Evolutionary conservation across 768 basidiomycete species (phyloP).

Genomic region (Boletus vinaceobasis): DNA sequence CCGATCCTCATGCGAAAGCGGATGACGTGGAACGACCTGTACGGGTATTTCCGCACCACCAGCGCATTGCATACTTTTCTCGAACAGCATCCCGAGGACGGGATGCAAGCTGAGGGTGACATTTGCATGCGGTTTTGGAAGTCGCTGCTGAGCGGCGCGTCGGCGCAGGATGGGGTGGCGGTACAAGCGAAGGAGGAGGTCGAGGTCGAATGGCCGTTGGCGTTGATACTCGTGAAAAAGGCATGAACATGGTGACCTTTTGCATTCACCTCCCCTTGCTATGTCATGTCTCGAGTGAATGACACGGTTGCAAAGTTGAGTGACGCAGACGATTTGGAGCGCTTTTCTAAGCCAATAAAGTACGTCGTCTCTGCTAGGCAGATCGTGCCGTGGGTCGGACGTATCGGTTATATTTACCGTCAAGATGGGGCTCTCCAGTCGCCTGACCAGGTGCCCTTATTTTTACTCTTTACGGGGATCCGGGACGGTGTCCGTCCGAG

Average conservation of each 20-base stretch:
- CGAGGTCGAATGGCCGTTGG: conserved; percentile 44
- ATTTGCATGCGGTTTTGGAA: conserved; percentile 63
- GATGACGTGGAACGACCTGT: conserved; percentile 63
- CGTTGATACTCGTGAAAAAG: conserved; percentile 25
- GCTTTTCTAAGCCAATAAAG: background rate
- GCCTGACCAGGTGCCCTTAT: background rate
- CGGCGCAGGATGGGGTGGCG: conserved; percentile 19
- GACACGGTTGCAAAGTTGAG: background rate
- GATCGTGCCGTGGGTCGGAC: background rate
- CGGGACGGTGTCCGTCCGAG: background rate
- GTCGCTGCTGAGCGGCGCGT: conserved; percentile 42
- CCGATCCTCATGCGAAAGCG: conserved; percentile 53
- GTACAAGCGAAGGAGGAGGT: conserved; percentile 25
- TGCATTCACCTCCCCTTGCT: background rate
- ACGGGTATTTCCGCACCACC: conserved; percentile 67
- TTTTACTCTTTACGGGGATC: background rate
- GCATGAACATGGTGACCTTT: background rate
- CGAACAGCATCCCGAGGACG: conserved; percentile 60
- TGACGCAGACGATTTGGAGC: background rate
- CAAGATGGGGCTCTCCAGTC: background rate
- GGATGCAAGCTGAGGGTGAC: conserved; percentile 48
- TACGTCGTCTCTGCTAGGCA: background rate
- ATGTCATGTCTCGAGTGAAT: too few relatives aligned
- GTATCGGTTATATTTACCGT: background rate
- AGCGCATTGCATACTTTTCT: conserved; percentile 69